Evolutionary conservation across 257 asterid genomes (phyloP).

Genomic region (Fraxinus pennsylvanica): DNA sequence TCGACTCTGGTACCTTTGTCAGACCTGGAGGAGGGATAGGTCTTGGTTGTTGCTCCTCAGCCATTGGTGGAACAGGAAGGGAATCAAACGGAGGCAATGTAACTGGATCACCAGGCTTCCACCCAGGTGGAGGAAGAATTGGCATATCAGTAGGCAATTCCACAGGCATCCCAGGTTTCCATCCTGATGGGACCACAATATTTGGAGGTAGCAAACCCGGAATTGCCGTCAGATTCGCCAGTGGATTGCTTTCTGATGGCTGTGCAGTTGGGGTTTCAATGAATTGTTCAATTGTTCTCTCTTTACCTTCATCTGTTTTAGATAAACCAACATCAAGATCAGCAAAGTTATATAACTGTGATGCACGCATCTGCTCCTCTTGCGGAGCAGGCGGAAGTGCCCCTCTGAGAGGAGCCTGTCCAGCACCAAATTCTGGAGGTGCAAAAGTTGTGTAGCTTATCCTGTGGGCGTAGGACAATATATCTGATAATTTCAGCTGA

Average conservation of each 20-base stretch:
- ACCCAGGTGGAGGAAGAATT: constrained; percentile 77
- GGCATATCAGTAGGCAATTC: constrained; percentile 79
- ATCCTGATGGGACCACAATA: constrained; percentile 75
- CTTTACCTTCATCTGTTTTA: constrained; percentile 58
- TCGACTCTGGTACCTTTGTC: constrained; percentile 62
- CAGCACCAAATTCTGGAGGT: constrained; percentile 93
- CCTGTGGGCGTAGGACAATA: constrained; percentile 75
- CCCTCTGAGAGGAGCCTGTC: constrained; percentile 77
- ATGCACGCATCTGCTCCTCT: constrained; percentile 97
- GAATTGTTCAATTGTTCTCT: constrained; percentile 58
- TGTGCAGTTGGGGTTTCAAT: constrained; percentile 44
- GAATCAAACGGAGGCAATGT: constrained; percentile 71
- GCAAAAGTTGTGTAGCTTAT: constrained; percentile 96
- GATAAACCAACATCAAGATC: constrained; percentile 81
- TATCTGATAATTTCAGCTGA: constrained; percentile 68
- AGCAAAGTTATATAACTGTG: constrained; percentile 62
- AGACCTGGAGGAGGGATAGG: constrained; percentile 50
- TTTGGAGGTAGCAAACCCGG: constrained; percentile 64
- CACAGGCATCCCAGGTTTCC: constrained; percentile 98
- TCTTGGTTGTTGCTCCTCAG: constrained; percentile 54
- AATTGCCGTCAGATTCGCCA: constrained; percentile 39
- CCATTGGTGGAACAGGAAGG: constrained; percentile 56
- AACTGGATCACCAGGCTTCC: constrained; percentile 94
- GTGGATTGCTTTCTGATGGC: constrained; percentile 39
- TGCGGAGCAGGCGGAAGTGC: constrained; percentile 97